A percentile compares a stretch with the other conserved stretches of the same genome.
These are phyloP conservation scores for Pseudogymnoascus sp. DNA, from an alignment of 2,329 filamentous ascomycete genomes.

Conservation along the genomic window DNA sequence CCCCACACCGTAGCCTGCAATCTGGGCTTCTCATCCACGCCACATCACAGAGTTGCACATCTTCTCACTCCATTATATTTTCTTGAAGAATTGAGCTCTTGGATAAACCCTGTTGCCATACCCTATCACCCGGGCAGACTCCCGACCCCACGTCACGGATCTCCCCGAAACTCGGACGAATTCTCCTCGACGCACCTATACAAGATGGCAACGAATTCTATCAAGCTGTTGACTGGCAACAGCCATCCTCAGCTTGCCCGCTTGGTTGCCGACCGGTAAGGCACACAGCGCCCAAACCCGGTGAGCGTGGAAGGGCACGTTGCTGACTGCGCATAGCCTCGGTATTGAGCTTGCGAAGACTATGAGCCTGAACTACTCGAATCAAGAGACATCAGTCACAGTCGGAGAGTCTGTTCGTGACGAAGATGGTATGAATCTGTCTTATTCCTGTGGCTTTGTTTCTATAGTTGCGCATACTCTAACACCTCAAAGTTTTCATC, in stretches of 20 bases:
- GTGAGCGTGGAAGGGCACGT: background rate
- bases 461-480: background rate
- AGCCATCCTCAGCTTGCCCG: conserved; percentile 67
- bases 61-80: background rate
- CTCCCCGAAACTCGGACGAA: background rate
- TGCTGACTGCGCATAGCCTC: conserved; percentile 42
- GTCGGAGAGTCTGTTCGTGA: conserved; percentile 95
- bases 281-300: conserved; percentile 13
- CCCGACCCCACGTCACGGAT: conserved; percentile 1
- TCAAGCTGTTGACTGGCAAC: conserved; percentile 69
- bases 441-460: conserved; percentile 16
- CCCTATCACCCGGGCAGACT: background rate
- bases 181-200: background rate
- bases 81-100: conserved; percentile 2
- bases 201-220: conserved; percentile 63
- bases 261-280: conserved; percentile 57
- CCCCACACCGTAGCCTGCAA: conserved; percentile 2
- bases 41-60: background rate
- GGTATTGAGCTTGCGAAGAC: conserved; percentile 74
- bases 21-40: conserved; percentile 1
- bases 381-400: conserved; percentile 82
- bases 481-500: conserved; percentile 66
- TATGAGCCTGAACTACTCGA: conserved; percentile 76
- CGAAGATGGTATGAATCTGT: conserved; percentile 62
- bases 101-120: background rate